phyloP scores from a whole-genome alignment of 169 alveolate genomes.

The Plasmodium fragile region DNA sequence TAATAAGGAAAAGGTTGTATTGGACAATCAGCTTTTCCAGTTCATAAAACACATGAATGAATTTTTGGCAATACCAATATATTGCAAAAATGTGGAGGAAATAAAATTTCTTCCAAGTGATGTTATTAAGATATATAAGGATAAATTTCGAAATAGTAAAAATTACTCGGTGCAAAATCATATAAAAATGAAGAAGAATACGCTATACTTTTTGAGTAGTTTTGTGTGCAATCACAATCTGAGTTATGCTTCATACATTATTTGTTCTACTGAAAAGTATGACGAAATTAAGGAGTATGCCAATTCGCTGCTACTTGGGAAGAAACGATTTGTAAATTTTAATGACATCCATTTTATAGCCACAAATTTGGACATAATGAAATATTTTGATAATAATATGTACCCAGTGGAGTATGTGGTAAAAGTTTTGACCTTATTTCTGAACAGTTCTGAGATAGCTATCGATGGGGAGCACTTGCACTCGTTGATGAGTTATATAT shows the following conservation, averaged over 20 bases:
- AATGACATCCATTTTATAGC: constrained; percentile 21
- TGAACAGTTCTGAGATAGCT: constrained; percentile 6
- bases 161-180: constrained; percentile 40
- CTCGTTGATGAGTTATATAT: constrained; percentile 17
- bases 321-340: constrained; percentile 31
- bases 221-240: constrained; percentile 27
- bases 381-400: constrained; percentile 57
- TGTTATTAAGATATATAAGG: constrained; percentile 16
- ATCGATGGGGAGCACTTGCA: background rate
- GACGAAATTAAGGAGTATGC: constrained; percentile 66
- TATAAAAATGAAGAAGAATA: constrained; percentile 69
- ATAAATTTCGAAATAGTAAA: constrained; percentile 20
- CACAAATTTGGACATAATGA: constrained; percentile 24
- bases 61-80: constrained; percentile 54
- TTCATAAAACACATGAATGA: constrained; percentile 36
- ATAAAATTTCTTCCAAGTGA: constrained; percentile 33
- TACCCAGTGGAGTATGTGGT: constrained; percentile 25
- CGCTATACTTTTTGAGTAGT: constrained; percentile 37
- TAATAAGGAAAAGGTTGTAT: background rate
- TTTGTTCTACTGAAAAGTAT: constrained; percentile 53
- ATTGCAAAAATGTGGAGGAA: constrained; percentile 14
- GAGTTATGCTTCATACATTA: constrained; percentile 36
- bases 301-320: constrained; percentile 33
- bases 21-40: constrained; percentile 5
- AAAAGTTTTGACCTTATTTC: constrained; percentile 22